Base-by-base conservation (phyloP, 1,284 basidiomycete species). In the Anthracocystis setariae region DNA sequence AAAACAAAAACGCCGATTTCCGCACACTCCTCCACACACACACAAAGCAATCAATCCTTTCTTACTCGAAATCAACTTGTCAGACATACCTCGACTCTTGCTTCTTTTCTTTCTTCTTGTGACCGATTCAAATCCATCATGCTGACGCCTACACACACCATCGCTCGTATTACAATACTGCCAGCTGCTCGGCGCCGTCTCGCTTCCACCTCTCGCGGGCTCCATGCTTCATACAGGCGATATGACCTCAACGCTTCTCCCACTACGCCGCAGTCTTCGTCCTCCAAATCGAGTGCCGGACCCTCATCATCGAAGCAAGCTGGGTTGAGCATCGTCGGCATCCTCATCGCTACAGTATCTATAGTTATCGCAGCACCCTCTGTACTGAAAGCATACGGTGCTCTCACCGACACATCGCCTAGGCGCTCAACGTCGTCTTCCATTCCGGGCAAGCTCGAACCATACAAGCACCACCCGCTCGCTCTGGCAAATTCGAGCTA, bases 401-500 rank as follows among this genome's bases (percentile, higher is more conserved):
- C 10, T 7, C 17, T 55, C 21, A 39, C 57, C 13, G 53, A 52
- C 37, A 53, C 44, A 10, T 24, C 52, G 4, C 42, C 58, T 18
- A 23, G 46, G 7, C 33, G 58, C 54, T 54, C 58, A 17, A n/a
- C 45, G 21, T 32, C 50, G 5, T 18, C 53, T 9, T 63, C 58
- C 3, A 60, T 62, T 13, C 50, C 46, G 5, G 59, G 59, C 7
- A 69, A 56, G 24, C 56, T 69, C 32, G 66, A 69, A 15, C 56
- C 66, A 2, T 53, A 62, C 47, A 40, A 37, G 0, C 62, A 65
- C 46, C 43, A 48, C 29, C 58, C 62, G 2, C 40, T 71, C 2
- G 53, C 62, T 0, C 49, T 71, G 1, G 18, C 39, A 23, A 37
- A 35, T 1, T 70, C 61, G 3, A 24, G 25, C 27, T 60, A 56